Conservation (phyloP, 768 basidiomycete species). For the Suillus hirtellus region DNA sequence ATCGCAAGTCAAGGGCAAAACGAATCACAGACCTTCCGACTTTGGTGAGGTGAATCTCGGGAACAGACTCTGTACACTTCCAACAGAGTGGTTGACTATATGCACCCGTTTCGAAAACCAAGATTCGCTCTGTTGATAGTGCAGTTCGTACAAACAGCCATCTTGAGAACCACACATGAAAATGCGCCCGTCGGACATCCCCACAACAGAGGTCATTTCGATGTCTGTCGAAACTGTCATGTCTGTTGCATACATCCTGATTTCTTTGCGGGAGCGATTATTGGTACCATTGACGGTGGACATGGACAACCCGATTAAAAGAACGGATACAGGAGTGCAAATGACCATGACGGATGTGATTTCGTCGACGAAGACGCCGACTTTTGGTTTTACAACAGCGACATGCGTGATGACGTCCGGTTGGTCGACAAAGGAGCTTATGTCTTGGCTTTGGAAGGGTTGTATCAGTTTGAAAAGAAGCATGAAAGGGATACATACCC, state of each 20-base stretch:
- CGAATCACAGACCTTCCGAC: conserved; percentile 57
- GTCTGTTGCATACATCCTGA: conserved; percentile 90
- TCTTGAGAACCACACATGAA: conserved; percentile 88
- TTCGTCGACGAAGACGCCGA: conserved; percentile 88
- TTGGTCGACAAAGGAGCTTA: conserved; percentile 90
- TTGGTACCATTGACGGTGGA: conserved; percentile 43
- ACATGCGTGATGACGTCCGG: conserved; percentile 88
- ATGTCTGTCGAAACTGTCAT: conserved; percentile 75
- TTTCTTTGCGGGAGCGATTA: conserved; percentile 55
- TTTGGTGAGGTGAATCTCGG: conserved; percentile 69
- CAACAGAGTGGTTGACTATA: conserved; percentile 84
- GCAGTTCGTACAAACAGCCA: conserved; percentile 87
- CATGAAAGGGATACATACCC: conserved; percentile 56
- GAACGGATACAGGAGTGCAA: conserved; percentile 80
- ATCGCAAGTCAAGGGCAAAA: not conserved
- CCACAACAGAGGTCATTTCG: conserved; percentile 83
- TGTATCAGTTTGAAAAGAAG: conserved; percentile 6
- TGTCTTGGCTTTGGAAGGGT: conserved; percentile 63
- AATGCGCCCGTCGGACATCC: conserved; percentile 80
- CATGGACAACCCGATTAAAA: conserved; percentile 78
- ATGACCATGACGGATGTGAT: conserved; percentile 88
- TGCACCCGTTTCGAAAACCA: conserved; percentile 91
- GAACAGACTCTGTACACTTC: conserved; percentile 74
- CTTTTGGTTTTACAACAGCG: conserved; percentile 82
- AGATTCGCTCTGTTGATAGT: conserved; percentile 86